Evolutionary conservation across 78 protist species (phyloP).

Genomic region (Dictyostelium purpureum): DNA sequence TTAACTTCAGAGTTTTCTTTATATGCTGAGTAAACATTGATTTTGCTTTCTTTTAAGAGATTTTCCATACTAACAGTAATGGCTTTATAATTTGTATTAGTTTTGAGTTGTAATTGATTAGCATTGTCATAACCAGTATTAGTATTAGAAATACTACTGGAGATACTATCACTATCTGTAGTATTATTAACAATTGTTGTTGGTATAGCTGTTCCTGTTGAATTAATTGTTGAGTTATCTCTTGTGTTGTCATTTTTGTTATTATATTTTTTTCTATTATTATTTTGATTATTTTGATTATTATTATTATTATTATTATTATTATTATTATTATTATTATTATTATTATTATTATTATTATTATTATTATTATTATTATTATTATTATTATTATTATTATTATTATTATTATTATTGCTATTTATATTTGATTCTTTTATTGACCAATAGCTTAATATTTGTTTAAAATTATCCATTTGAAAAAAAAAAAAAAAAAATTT

Average conservation of each 20-base stretch:
- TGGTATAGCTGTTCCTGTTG: neutral
- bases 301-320: neutral
- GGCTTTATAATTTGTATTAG: neutral
- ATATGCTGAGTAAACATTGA: neutral
- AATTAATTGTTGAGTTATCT: neutral
- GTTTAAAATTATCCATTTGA: conserved; percentile 15
- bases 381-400: neutral
- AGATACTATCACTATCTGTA: neutral
- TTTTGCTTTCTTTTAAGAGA: neutral
- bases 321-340: neutral
- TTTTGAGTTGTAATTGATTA: neutral
- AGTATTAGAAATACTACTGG: neutral
- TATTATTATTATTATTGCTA: neutral
- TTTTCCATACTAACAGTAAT: neutral
- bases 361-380: conserved; percentile 3
- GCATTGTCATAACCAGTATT: conserved; percentile 10
- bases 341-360: neutral
- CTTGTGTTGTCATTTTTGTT: neutral
- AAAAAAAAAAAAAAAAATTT: too few relatives aligned
- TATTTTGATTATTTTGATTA: neutral
- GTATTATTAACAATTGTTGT: neutral
- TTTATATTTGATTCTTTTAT: neutral
- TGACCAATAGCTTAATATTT: neutral
- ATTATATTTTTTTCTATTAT: neutral
- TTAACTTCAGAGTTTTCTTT: neutral